Conservation (phyloP, 2,329 filamentous ascomycete species). For the Periconia sp. region DNA sequence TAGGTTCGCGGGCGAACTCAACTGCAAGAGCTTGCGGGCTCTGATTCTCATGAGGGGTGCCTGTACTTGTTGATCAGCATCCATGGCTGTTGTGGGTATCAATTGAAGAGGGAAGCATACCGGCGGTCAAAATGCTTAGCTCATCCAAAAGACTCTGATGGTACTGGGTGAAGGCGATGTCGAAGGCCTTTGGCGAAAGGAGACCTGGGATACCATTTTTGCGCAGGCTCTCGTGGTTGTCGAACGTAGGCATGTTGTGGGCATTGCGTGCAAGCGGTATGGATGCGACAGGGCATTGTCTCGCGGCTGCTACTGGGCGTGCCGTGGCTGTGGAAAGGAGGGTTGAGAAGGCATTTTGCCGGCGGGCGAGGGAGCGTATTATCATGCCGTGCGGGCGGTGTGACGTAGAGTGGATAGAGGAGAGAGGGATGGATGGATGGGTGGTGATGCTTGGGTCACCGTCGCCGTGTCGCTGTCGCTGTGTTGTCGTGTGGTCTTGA, state of each 20-base stretch:
- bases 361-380: conserved; percentile 35
- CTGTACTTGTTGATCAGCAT: conserved; percentile 44
- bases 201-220: conserved; percentile 67
- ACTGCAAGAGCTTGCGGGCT: conserved; percentile 69
- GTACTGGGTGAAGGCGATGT: conserved; percentile 81
- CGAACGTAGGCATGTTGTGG: conserved; percentile 55
- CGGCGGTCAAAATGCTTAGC: conserved; percentile 72
- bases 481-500: not conserved
- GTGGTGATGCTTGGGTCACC: conserved; percentile 13
- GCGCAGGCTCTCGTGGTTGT: conserved; percentile 48
- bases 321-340: conserved; percentile 17
- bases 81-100: conserved; percentile 17
- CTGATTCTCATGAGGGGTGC: conserved; percentile 64
- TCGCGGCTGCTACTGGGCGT: conserved; percentile 5
- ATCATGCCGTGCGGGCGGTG: conserved; percentile 31
- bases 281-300: not conserved
- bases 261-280: conserved; percentile 20
- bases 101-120: conserved; percentile 48
- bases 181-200: conserved; percentile 68
- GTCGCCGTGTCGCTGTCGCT: conserved; percentile 16
- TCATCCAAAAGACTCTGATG: conserved; percentile 73
- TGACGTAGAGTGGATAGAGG: not conserved
- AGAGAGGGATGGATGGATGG: not conserved
- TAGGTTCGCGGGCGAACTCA: conserved; percentile 75
- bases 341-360: conserved; percentile 21